These are phyloP conservation scores for Inosperma sp. DNA, from an alignment of 768 basidiomycete species.

Conservation along the genomic window DNA sequence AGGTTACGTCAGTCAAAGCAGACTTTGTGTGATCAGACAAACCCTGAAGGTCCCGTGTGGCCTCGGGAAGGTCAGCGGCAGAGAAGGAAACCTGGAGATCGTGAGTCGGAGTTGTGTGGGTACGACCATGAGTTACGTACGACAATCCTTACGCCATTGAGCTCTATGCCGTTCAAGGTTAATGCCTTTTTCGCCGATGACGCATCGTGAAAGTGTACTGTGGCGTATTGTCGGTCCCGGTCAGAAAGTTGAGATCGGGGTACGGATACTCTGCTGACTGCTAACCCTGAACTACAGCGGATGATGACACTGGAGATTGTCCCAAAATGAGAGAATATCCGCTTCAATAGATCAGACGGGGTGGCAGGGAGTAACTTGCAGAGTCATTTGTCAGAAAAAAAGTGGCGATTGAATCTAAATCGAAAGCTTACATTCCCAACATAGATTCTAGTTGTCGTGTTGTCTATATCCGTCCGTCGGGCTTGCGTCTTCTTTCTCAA, in stretches of 20 bases:
- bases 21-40: not conserved
- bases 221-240: constrained; percentile 48
- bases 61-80: constrained; percentile 39
- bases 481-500: constrained; percentile 26
- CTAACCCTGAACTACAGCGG: constrained; percentile 42
- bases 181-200: constrained; percentile 40
- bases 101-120: not conserved
- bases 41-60: constrained; percentile 30
- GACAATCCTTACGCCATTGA: constrained; percentile 37
- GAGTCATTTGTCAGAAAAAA: not conserved
- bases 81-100: constrained; percentile 31
- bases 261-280: constrained; percentile 24
- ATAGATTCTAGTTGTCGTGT: constrained; percentile 30
- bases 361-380: constrained; percentile 23
- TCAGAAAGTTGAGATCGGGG: constrained; percentile 18
- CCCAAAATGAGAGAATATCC: constrained; percentile 37
- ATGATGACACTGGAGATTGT: constrained; percentile 21
- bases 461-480: constrained; percentile 13
- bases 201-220: constrained; percentile 40
- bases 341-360: constrained; percentile 29
- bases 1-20: not conserved
- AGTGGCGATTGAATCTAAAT: not conserved
- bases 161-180: constrained; percentile 29
- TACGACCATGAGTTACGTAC: constrained; percentile 30
- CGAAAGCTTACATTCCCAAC: constrained; percentile 56